Evolutionary conservation across 768 basidiomycete genomes (phyloP).

Genomic region (Suillus paluster): DNA sequence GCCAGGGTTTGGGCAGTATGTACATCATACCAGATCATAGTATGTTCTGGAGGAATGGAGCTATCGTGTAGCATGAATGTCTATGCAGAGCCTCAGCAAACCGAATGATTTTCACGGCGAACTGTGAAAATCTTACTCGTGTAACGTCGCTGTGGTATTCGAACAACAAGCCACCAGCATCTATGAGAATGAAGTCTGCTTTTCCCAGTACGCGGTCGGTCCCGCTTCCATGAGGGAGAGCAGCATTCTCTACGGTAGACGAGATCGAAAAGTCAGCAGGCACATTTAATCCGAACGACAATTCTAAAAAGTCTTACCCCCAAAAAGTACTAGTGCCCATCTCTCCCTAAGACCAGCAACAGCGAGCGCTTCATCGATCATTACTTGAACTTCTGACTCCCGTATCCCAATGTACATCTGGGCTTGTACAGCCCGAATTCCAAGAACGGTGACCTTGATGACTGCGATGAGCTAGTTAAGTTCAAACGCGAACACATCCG

Average conservation of each 20-base stretch:
- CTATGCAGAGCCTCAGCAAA: constrained; percentile 29
- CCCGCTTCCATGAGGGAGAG: constrained; percentile 82
- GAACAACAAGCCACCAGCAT: constrained; percentile 70
- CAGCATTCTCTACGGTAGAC: constrained; percentile 69
- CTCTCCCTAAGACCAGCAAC: constrained; percentile 61
- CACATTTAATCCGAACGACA: neutral
- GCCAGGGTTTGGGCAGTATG: constrained; percentile 65
- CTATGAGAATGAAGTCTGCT: constrained; percentile 74
- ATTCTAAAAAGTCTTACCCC: constrained; percentile 51
- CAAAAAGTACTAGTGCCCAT: constrained; percentile 75
- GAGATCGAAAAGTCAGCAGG: constrained; percentile 6
- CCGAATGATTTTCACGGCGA: neutral
- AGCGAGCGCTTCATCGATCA: constrained; percentile 59
- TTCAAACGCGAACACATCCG: neutral
- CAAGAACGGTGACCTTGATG: constrained; percentile 72
- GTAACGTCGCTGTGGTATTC: constrained; percentile 84
- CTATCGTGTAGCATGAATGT: constrained; percentile 70
- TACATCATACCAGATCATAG: constrained; percentile 67
- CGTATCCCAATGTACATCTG: constrained; percentile 71
- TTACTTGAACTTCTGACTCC: constrained; percentile 68
- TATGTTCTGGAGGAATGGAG: constrained; percentile 54
- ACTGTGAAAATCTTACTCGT: constrained; percentile 50
- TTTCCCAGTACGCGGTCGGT: constrained; percentile 62
- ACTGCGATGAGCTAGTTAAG: constrained; percentile 5
- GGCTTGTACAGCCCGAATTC: constrained; percentile 67